Percentiles rank a stretch among this genome's conserved stretches.
phyloP scores from a whole-genome alignment of 2,329 filamentous ascomycete species.

The Xylariaceae sp. region DNA sequence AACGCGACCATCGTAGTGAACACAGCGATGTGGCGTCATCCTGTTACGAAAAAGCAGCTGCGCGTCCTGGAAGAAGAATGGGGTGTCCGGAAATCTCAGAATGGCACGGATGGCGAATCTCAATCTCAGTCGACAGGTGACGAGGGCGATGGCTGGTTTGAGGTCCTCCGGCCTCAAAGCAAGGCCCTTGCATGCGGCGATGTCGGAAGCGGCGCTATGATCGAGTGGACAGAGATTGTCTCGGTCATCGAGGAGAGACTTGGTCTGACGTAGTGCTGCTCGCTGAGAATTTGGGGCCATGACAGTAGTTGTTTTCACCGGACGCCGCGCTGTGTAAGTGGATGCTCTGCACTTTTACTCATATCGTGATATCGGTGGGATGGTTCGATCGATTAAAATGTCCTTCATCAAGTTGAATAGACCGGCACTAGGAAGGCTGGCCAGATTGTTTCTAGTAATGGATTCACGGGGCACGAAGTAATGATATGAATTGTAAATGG shows the following conservation, averaged over 20 bases:
- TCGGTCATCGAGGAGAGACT: constrained; percentile 54
- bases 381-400: too few relatives aligned
- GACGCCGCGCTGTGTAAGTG: too few relatives aligned
- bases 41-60: constrained; percentile 71
- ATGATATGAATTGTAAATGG: too few relatives aligned
- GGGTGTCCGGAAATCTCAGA: constrained; percentile 42
- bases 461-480: too few relatives aligned
- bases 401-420: too few relatives aligned
- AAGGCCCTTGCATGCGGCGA: constrained; percentile 85
- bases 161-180: constrained; percentile 67
- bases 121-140: constrained; percentile 6
- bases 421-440: too few relatives aligned
- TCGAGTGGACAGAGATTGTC: constrained; percentile 74
- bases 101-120: neutral
- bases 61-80: constrained; percentile 69
- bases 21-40: constrained; percentile 84
- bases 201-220: constrained; percentile 77
- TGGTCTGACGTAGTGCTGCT: constrained; percentile 16
- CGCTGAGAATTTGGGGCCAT: too few relatives aligned
- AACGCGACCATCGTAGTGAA: constrained; percentile 63
- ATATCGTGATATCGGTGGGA: too few relatives aligned
- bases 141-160: constrained; percentile 52
- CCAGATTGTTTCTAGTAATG: too few relatives aligned
- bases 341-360: too few relatives aligned
- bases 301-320: too few relatives aligned